These are phyloP conservation scores for Mitragyna speciosa DNA, from an alignment of 257 asterid genomes.

Conservation along the genomic window DNA sequence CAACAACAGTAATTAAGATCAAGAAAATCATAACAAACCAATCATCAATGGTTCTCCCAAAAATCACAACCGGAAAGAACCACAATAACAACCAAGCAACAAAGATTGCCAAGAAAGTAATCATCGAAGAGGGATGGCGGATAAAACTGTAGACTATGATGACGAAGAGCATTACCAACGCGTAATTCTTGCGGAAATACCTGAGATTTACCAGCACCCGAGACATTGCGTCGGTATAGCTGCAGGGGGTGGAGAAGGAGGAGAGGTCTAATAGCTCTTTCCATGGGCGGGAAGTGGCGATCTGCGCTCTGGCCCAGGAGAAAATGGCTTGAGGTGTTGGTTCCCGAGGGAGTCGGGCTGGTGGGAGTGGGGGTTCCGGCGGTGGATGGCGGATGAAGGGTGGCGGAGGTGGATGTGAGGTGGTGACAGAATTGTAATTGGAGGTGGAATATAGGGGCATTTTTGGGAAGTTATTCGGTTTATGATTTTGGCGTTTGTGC, in stretches of 20 bases:
- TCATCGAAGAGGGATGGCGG: constrained; percentile 78
- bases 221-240: constrained; percentile 57
- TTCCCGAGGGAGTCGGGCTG: constrained; percentile 10
- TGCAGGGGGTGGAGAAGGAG: constrained; percentile 52
- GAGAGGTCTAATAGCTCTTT: constrained; percentile 47
- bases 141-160: constrained; percentile 74
- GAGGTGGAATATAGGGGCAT: constrained; percentile 39
- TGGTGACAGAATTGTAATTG: constrained; percentile 32
- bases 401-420: constrained; percentile 18
- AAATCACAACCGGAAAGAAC: constrained; percentile 52
- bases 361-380: constrained; percentile 38
- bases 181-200: constrained; percentile 82
- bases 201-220: constrained; percentile 65
- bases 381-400: constrained; percentile 11
- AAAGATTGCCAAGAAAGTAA: constrained; percentile 54
- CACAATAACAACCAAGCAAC: constrained; percentile 57
- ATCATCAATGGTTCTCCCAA: constrained; percentile 51
- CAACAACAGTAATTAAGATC: constrained; percentile 64
- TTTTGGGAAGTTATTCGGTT: constrained; percentile 12
- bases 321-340: constrained; percentile 14
- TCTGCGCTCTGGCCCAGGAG: constrained; percentile 39
- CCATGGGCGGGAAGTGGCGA: constrained; percentile 76
- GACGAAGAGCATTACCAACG: constrained; percentile 47
- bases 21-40: constrained; percentile 50
- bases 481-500: too few relatives aligned